These are phyloP conservation scores for Solanum microdontum DNA, from an alignment of 257 asterid species.

Conservation along the genomic window DNA sequence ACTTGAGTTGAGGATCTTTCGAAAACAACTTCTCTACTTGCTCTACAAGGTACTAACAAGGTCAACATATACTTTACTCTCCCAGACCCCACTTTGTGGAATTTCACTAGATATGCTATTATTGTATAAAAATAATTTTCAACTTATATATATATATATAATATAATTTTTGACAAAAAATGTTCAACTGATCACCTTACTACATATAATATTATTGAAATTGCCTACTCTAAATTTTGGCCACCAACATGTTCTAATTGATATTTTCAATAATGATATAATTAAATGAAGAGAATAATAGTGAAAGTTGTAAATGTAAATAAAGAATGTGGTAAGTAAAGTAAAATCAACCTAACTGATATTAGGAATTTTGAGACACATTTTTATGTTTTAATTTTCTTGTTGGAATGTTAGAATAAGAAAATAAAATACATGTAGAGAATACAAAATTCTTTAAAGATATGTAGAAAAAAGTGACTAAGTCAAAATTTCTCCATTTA, in stretches of 20 bases:
- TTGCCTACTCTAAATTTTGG: neutral
- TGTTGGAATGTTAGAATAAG: neutral
- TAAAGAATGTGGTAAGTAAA: neutral
- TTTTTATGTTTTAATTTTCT: neutral
- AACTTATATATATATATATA: neutral
- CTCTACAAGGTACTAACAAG: neutral
- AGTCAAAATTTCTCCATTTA: neutral
- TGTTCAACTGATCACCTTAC: neutral
- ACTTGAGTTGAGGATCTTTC: no score
- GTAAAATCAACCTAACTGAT: neutral
- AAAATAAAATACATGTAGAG: neutral
- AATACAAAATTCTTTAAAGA: neutral
- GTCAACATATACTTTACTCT: no score
- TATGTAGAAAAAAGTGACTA: neutral
- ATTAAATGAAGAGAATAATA: neutral
- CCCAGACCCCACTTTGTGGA: neutral
- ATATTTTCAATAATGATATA: neutral
- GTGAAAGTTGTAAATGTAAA: neutral
- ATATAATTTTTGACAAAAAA: no score
- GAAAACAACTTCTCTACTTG: no score
- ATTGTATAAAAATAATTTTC: no score
- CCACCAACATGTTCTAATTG: neutral
- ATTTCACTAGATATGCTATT: no score
- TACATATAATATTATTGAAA: neutral
- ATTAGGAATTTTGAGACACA: neutral